phyloP scores from a whole-genome alignment of 2,329 filamentous ascomycete genomes.

The Monosporascus sp. region DNA sequence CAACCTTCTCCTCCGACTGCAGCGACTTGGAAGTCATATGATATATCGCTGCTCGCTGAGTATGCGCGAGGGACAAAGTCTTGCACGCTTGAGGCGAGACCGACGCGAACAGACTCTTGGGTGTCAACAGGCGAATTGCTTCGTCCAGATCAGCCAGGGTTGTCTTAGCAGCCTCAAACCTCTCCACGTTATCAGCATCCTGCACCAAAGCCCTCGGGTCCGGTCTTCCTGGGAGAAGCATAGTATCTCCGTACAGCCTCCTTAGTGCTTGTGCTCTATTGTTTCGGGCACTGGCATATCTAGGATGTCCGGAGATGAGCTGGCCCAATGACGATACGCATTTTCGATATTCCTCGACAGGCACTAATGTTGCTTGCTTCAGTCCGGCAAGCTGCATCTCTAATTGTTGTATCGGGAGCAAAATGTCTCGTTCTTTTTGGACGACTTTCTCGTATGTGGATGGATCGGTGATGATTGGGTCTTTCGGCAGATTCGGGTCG shows the following conservation, averaged over 20 bases:
- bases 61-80: slow-evolving; percentile 65
- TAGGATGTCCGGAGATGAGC: slow-evolving; percentile 53
- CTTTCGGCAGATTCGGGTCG: slow-evolving; percentile 49
- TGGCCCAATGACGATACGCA: slow-evolving; percentile 45
- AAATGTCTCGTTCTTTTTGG: slow-evolving; percentile 47
- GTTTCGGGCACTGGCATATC: slow-evolving; percentile 68
- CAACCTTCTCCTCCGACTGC: slow-evolving; percentile 29
- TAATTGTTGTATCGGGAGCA: slow-evolving; percentile 48
- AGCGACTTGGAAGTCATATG: slow-evolving; percentile 51
- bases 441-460: slow-evolving; percentile 46
- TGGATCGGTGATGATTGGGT: slow-evolving; percentile 50
- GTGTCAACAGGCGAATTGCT: slow-evolving; percentile 56
- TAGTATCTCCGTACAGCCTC: slow-evolving; percentile 56
- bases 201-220: slow-evolving; percentile 37
- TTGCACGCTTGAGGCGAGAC: slow-evolving; percentile 61
- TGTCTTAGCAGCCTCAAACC: slow-evolving; percentile 32
- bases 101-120: slow-evolving; percentile 40
- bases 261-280: slow-evolving; percentile 67
- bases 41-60: slow-evolving; percentile 64
- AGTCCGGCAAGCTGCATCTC: slow-evolving; percentile 48
- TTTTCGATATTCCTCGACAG: slow-evolving; percentile 40
- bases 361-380: slow-evolving; percentile 30
- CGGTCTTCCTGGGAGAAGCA: slow-evolving; percentile 40
- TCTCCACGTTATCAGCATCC: slow-evolving; percentile 32
- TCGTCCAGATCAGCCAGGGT: slow-evolving; percentile 49